A percentile compares a stretch with the other conserved stretches of the same genome.
Evolutionary conservation across 208 protist species (phyloP).

Genomic region (Trypanosoma melophagium): DNA sequence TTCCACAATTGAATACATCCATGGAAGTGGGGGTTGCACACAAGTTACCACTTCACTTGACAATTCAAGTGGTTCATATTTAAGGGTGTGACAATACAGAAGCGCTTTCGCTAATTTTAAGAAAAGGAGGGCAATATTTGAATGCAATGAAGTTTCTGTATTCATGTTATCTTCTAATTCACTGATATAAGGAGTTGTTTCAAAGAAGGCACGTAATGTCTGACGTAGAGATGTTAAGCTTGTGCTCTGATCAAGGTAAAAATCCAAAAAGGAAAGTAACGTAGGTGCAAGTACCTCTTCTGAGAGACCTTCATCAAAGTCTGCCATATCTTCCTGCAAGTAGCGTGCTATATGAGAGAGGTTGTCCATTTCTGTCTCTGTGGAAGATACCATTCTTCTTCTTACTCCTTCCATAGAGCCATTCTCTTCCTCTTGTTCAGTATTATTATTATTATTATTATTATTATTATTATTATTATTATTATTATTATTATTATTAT

Average conservation of each 20-base stretch:
- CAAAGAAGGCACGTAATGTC: conserved; percentile 30
- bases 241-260: conserved; percentile 32
- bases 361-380: background rate
- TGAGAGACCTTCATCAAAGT: conserved; percentile 23
- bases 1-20: conserved; percentile 19
- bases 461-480: too few species aligned
- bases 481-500: too few species aligned
- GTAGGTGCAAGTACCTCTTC: conserved; percentile 25
- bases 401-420: background rate
- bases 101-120: conserved; percentile 24
- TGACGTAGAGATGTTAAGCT: conserved; percentile 20
- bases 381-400: too few species aligned
- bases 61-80: too few species aligned
- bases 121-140: conserved; percentile 27
- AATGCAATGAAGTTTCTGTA: conserved; percentile 14
- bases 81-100: conserved; percentile 13
- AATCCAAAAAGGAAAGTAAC: conserved; percentile 33
- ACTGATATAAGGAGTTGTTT: conserved; percentile 23
- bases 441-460: too few species aligned
- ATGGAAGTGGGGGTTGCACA: conserved; percentile 10
- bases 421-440: conserved; percentile 2
- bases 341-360: background rate
- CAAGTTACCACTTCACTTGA: too few species aligned
- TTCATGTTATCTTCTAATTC: conserved; percentile 9
- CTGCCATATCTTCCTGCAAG: conserved; percentile 6